phyloP scores from a whole-genome alignment of 2,329 filamentous ascomycete species.

The Fusarium keratoplasticum region DNA sequence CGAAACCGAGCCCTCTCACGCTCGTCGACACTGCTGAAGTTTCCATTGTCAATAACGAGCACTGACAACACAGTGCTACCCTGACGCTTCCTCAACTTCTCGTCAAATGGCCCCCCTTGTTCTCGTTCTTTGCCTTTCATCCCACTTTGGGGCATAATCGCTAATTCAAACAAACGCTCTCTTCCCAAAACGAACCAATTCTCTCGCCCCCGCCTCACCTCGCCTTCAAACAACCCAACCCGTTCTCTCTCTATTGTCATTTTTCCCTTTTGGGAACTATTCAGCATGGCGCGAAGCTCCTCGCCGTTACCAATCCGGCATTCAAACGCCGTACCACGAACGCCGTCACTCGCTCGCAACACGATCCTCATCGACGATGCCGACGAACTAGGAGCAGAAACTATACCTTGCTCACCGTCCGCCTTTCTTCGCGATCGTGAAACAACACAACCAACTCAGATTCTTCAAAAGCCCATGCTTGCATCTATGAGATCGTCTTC shows the following conservation, averaged over 20 bases:
- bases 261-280: not conserved
- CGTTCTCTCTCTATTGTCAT: constrained; percentile 9
- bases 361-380: constrained; percentile 51
- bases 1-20: constrained; percentile 8
- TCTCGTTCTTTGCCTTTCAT: constrained; percentile 17
- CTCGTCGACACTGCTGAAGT: constrained; percentile 1
- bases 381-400: constrained; percentile 59
- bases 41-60: constrained; percentile 2
- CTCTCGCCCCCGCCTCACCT: constrained; percentile 22
- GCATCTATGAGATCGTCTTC: constrained; percentile 54
- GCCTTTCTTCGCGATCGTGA: constrained; percentile 48
- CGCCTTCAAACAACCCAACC: constrained; percentile 12
- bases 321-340: constrained; percentile 44
- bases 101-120: not conserved
- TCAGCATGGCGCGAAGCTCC: constrained; percentile 45
- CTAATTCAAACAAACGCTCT: constrained; percentile 22
- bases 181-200: constrained; percentile 7
- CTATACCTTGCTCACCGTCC: constrained; percentile 58
- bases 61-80: not conserved
- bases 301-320: constrained; percentile 50
- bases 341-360: constrained; percentile 42
- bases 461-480: constrained; percentile 56
- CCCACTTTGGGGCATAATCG: constrained; percentile 25
- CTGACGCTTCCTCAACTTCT: not conserved
- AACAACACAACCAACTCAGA: constrained; percentile 60